Evolutionary conservation across 208 protist genomes (phyloP).

Genomic region (Kentomonas sorsogonicus): DNA sequence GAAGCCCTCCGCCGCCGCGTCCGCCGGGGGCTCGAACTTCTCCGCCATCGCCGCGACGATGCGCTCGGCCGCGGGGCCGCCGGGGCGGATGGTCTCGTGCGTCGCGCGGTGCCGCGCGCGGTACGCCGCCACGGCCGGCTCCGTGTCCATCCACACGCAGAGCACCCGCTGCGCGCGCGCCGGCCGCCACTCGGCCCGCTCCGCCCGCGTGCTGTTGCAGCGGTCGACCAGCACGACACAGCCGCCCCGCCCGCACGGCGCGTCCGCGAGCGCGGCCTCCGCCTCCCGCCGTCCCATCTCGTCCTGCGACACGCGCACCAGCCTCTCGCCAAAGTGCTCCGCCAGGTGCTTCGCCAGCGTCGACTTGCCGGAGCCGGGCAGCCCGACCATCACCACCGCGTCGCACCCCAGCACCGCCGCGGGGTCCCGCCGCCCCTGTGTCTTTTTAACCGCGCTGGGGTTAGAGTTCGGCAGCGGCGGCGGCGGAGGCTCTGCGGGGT

Average conservation of each 20-base stretch:
- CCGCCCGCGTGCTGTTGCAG: constrained; percentile 9
- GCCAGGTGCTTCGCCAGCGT: constrained; percentile 19
- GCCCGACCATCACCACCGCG: constrained; percentile 11
- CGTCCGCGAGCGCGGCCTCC: constrained; percentile 5
- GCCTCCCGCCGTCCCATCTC: constrained; percentile 16
- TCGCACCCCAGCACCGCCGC: constrained; percentile 4
- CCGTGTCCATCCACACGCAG: constrained; percentile 15
- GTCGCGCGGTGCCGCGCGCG: constrained; percentile 12
- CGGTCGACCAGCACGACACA: constrained; percentile 16
- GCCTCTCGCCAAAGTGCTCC: constrained; percentile 9
- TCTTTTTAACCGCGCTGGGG: too few species aligned
- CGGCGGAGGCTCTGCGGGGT: too few species aligned
- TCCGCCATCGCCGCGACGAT: constrained; percentile 9
- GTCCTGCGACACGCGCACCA: constrained; percentile 17
- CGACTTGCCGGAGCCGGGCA: constrained; percentile 17
- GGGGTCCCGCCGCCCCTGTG: not conserved
- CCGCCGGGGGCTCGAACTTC: constrained; percentile 7
- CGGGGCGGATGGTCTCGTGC: constrained; percentile 12
- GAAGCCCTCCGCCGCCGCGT: constrained; percentile 12
- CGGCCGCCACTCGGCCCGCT: constrained; percentile 12
- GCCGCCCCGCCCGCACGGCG: not conserved
- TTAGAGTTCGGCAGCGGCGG: too few species aligned
- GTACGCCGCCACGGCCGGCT: constrained; percentile 11
- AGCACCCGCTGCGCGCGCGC: constrained; percentile 14
- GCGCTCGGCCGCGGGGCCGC: constrained; percentile 13